Base-by-base conservation (phyloP, 2,329 filamentous ascomycete species). In the Cladophialophora immunda region DNA sequence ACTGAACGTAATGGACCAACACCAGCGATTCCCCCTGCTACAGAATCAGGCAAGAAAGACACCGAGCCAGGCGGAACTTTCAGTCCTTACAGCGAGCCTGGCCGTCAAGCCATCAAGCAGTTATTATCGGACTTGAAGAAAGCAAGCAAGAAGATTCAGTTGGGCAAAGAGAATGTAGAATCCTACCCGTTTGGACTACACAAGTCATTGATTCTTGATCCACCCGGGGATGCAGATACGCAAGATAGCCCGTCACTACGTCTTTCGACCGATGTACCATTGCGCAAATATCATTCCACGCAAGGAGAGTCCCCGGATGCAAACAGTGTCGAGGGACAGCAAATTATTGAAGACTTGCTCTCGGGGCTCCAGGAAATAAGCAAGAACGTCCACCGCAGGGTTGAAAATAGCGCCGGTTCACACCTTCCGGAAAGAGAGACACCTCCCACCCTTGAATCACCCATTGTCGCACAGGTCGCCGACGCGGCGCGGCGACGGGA, bases 401-500 rank as follows among this genome's bases (percentile, higher is more conserved):
- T 9, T 62, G 50, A 29, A 63, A 30, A 52, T 57, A 47, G 59
- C 41, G 34, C 19, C 52, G 8, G 6, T 22, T 15, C n/a, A 32
- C 53, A 2, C 45, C 45, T 25, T 25, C n/a, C 19, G 22, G 8
- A 13, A 50, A 5, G 36, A 61, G 29, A 30, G 15, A 27, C 27
- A 22, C 45, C 45, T 29, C 22, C 32, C 9, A 38, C 62, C n/a
- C 62, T 57, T 4, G 13, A 60, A 38, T 71, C 71, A 30, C 71
- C 71, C 1, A 50, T 73, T 19, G 15, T 64, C 13, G 15, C 19
- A 15, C 58, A 45, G 58, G 54, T 65, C n/a, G 59, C 59, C 29
- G 47, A 59, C n/a, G 30, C 34, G 19, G 19, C 32, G 25, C 64
- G 57, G 22, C 57, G 57, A 56, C 30, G 47, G 27, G 34, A 36